Evolutionary conservation across 129 eudicot genomes (phyloP).

Genomic region (Lonicera japonica): DNA sequence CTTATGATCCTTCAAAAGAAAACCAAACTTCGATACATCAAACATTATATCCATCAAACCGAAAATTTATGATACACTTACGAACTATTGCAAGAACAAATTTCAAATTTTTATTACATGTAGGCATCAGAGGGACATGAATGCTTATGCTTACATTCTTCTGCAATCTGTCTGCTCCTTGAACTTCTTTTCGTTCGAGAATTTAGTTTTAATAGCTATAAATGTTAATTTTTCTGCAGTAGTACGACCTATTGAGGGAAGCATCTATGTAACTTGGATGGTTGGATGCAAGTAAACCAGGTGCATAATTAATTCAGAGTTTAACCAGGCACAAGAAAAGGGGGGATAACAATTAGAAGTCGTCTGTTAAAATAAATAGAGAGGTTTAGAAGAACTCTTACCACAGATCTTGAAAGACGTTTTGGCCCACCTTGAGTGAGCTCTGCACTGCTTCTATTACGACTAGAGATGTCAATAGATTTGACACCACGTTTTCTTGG

Average conservation of each 20-base stretch:
- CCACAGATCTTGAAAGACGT: conserved; percentile 34
- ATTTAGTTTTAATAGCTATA: too few species aligned
- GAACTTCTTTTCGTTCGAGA: not conserved
- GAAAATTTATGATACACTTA: not conserved
- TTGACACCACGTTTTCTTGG: conserved; percentile 17
- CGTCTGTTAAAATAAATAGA: not conserved
- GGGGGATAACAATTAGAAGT: not conserved
- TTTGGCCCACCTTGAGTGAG: conserved; percentile 12
- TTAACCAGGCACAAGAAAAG: not conserved
- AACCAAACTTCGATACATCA: not conserved
- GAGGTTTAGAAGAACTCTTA: conserved; percentile 12
- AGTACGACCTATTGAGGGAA: conserved; percentile 2
- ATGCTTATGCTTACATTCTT: not conserved
- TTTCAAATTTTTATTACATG: not conserved
- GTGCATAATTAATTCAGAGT: not conserved
- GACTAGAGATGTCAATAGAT: conserved; percentile 16
- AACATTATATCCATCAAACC: not conserved
- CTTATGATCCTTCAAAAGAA: conserved; percentile 36
- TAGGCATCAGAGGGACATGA: not conserved
- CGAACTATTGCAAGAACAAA: not conserved
- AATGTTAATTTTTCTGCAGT: not conserved
- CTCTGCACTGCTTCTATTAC: conserved; percentile 22
- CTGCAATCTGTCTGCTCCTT: not conserved
- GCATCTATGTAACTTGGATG: not conserved
- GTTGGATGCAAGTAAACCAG: not conserved